Conservation (phyloP, 306 rosid species). For the Hylodesmum podocarpum region DNA sequence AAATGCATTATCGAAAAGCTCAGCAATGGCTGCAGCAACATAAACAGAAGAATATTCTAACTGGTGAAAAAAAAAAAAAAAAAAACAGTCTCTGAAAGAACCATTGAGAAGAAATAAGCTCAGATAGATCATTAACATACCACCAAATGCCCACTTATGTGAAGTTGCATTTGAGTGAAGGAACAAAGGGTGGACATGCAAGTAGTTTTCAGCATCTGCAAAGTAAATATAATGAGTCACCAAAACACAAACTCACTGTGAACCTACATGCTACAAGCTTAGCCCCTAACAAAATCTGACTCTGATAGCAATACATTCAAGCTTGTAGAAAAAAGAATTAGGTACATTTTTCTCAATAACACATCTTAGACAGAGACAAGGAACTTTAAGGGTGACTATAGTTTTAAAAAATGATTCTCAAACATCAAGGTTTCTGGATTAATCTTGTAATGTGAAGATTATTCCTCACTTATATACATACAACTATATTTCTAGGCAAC, state of each 20-base stretch:
- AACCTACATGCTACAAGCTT: not conserved
- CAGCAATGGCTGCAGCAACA: conserved; percentile 67
- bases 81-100: conserved; percentile 8
- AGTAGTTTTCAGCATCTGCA: conserved; percentile 53
- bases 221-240: not conserved
- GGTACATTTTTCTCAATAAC: too few species aligned
- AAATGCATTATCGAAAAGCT: conserved; percentile 77
- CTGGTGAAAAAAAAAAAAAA: not conserved
- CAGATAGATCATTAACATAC: conserved; percentile 42
- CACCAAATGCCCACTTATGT: conserved; percentile 84
- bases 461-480: too few species aligned
- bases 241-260: conserved; percentile 10
- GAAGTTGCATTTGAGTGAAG: conserved; percentile 93
- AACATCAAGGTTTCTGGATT: too few species aligned
- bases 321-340: too few species aligned
- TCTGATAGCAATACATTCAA: too few species aligned
- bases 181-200: conserved; percentile 74
- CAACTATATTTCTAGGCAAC: too few species aligned
- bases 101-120: not conserved
- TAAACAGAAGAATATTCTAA: conserved; percentile 5
- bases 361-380: too few species aligned
- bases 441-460: too few species aligned
- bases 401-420: too few species aligned
- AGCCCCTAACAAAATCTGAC: not conserved
- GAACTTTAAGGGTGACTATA: not conserved